phyloP scores from a whole-genome alignment of 768 basidiomycete species.

The Paxillus involutus region DNA sequence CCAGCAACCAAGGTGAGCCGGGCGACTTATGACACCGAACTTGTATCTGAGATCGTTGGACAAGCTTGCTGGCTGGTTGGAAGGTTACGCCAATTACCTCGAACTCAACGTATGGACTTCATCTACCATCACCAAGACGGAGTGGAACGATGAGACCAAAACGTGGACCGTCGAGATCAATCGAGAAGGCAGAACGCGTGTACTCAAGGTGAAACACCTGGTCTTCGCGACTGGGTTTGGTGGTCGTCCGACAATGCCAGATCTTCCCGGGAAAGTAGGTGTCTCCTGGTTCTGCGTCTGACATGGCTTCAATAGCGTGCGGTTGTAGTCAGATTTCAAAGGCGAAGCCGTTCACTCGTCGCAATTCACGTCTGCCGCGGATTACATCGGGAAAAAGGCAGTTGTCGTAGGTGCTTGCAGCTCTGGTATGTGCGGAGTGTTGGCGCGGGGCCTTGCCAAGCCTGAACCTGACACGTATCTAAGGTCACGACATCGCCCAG shows the following conservation, averaged over 20 bases:
- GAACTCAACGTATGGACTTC: slow-evolving; percentile 68
- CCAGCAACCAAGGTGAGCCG: slow-evolving; percentile 47
- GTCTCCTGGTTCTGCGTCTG: background rate
- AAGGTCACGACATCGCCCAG: slow-evolving; percentile 39
- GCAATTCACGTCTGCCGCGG: slow-evolving; percentile 45
- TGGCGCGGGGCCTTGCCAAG: too few species aligned
- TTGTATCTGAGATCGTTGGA: background rate
- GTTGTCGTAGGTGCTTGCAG: slow-evolving; percentile 70
- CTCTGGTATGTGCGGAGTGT: slow-evolving; percentile 39
- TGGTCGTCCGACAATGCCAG: slow-evolving; percentile 44
- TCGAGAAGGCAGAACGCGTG: slow-evolving; percentile 31
- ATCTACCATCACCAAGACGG: slow-evolving; percentile 38
- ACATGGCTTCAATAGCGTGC: background rate
- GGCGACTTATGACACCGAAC: background rate
- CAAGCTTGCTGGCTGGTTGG: slow-evolving; percentile 67
- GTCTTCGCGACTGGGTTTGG: slow-evolving; percentile 58
- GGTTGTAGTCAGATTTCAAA: slow-evolving; percentile 45
- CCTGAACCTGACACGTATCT: slow-evolving; percentile 7
- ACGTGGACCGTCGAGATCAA: slow-evolving; percentile 48
- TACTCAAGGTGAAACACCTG: slow-evolving; percentile 47
- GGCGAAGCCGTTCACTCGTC: slow-evolving; percentile 56
- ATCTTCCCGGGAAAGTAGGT: slow-evolving; percentile 42
- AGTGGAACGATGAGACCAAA: slow-evolving; percentile 36
- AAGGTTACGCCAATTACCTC: slow-evolving; percentile 55
- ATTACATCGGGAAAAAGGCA: slow-evolving; percentile 60